Evolutionary conservation across 352 stramenopile species (phyloP).

Genomic region (Globisporangium spiculum): DNA sequence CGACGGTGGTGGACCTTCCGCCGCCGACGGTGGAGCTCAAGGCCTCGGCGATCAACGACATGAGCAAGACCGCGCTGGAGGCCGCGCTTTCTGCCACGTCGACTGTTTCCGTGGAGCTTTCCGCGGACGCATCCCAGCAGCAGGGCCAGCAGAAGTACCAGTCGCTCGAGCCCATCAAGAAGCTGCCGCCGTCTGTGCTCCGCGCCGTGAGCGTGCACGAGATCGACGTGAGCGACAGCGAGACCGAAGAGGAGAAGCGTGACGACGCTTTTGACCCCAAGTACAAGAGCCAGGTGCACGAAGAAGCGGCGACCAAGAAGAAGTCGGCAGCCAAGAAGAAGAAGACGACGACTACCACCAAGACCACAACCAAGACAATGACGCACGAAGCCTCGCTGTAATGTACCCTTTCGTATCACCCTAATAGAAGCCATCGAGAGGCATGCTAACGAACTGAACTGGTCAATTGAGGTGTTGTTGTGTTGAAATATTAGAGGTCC

Average conservation of each 20-base stretch:
- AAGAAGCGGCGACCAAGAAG: conserved; percentile 12
- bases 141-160: conserved; percentile 24
- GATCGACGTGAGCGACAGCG: conserved; percentile 32
- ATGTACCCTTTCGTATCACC: conserved; percentile 1
- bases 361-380: conserved; percentile 1
- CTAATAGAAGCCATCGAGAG: not conserved
- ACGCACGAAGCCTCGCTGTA: conserved; percentile 5
- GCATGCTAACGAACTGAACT: not conserved
- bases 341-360: not conserved
- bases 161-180: conserved; percentile 39
- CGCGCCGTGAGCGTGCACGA: conserved; percentile 26
- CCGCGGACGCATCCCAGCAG: conserved; percentile 15
- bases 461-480: not conserved
- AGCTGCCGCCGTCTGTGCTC: conserved; percentile 37
- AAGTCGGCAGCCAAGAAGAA: not conserved
- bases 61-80: conserved; percentile 18
- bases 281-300: conserved; percentile 13
- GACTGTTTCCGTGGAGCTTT: conserved; percentile 34
- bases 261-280: conserved; percentile 15
- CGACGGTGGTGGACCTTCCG: conserved; percentile 48
- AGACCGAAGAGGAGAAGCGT: conserved; percentile 39
- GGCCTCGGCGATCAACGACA: conserved; percentile 27
- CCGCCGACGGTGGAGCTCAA: conserved; percentile 39
- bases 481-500: not conserved
- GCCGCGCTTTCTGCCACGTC: not conserved